A percentile compares a stretch with the other conserved stretches of the same genome.
These are phyloP conservation scores for Odontarrhena argentea DNA, from an alignment of 345 rosid genomes.

Conservation along the genomic window DNA sequence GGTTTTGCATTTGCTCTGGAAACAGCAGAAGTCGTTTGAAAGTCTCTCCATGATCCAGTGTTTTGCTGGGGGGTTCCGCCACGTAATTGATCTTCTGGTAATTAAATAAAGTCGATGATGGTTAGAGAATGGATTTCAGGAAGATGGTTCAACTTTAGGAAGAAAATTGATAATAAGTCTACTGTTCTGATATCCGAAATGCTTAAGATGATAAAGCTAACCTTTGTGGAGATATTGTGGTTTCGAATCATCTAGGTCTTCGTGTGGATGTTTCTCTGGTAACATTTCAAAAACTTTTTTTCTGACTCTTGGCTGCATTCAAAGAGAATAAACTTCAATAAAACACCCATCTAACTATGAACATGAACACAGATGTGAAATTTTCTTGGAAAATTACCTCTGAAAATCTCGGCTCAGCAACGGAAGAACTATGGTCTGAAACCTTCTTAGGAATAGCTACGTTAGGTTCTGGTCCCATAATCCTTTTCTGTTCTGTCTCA, in stretches of 20 bases:
- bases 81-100: constrained; percentile 23
- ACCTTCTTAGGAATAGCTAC: constrained; percentile 29
- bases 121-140: constrained; percentile 12
- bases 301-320: constrained; percentile 36
- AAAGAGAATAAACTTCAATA: not conserved
- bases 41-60: constrained; percentile 30
- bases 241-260: constrained; percentile 40
- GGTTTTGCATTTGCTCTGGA: constrained; percentile 16
- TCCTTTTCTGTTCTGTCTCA: constrained; percentile 1
- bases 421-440: constrained; percentile 26
- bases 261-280: constrained; percentile 41
- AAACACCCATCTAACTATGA: not conserved
- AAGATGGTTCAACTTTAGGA: not conserved
- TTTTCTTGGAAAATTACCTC: constrained; percentile 45
- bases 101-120: constrained; percentile 10
- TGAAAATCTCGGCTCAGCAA: constrained; percentile 28
- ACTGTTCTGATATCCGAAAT: constrained; percentile 18
- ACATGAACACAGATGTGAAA: constrained; percentile 21
- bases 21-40: constrained; percentile 15
- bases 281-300: constrained; percentile 38
- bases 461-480: constrained; percentile 4
- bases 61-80: constrained; percentile 11
- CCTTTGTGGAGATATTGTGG: constrained; percentile 49
- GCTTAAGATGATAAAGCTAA: constrained; percentile 40
- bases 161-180: constrained; percentile 5